Base-by-base conservation (phyloP, 805 yeast species). In the Kazachstania viticola region DNA sequence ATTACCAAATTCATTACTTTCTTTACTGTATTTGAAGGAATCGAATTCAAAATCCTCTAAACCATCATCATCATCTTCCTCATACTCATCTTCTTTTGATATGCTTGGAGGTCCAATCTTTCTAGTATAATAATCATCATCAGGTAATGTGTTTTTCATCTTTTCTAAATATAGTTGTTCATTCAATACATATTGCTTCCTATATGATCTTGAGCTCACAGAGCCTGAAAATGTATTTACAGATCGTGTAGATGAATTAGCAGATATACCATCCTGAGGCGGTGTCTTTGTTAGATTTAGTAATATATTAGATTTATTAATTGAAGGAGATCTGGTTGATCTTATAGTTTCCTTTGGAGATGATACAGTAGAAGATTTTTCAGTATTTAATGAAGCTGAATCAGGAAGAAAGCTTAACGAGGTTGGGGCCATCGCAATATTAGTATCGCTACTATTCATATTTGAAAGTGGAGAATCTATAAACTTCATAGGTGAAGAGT, bases 41-140 rank as follows among this genome's bases (percentile, higher is more conserved):
- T 23, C 25, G n/a, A n/a, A 9, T 23, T 9, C 14, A n/a, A n/a
- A n/a, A 27, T 44, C 48, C 22, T 45, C 49, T 9, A 40, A 30
- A 23, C 42, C 46, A 4, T 56, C 58, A 14, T 57, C 57, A 9
- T 56, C 59, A 4, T 55, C 52, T n/a, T 59, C 65, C 11, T 45
- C 25, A 11, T 19, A 19, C 7, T 19, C 22, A 13, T 23, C 25
- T 9, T 23, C 25, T n/a, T 23, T n/a, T 7, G 14, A 9, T 6
- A 6, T 9, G 14, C 25, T 23, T 6, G n/a, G 37, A 2, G 62
- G 55, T 0, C 72, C 60, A 26, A 76, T 71, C 4, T 78, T 82
- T 41, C 73, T 73, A 9, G 82, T 76, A 47, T 78, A 76, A 50
- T 78, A 78, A 44, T 80, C 91, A 51, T 80, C 91, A 48, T 79